phyloP scores from a whole-genome alignment of 345 rosid species.

The Nephelium lappaceum region DNA sequence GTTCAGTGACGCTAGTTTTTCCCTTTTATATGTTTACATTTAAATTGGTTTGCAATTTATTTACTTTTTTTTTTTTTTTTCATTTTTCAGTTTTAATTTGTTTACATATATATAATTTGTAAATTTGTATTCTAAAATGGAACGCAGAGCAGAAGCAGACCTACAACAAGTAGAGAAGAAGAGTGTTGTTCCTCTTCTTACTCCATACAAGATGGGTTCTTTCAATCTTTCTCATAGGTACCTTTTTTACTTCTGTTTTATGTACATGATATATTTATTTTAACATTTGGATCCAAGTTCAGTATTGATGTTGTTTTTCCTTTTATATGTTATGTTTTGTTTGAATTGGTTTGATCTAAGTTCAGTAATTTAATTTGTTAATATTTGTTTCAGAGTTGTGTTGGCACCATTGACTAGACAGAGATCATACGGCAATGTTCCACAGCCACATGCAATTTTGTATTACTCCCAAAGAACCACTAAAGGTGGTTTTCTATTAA shows the following conservation, averaged over 20 bases:
- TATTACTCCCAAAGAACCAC: conserved; percentile 74
- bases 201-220: background rate
- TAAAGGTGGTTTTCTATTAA: conserved; percentile 59
- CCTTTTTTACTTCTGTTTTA: background rate
- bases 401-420: conserved; percentile 66
- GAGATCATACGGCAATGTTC: conserved; percentile 58
- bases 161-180: background rate
- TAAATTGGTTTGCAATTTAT: too few relatives aligned
- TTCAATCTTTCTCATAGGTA: background rate
- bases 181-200: conserved; percentile 4
- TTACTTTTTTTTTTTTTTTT: too few relatives aligned
- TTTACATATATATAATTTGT: too few relatives aligned
- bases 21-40: too few relatives aligned
- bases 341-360: too few relatives aligned
- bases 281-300: too few relatives aligned
- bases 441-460: conserved; percentile 73
- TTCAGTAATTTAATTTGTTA: too few relatives aligned
- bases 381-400: conserved; percentile 47
- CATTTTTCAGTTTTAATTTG: background rate
- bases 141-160: background rate
- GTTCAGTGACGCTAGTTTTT: too few relatives aligned
- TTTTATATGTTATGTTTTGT: too few relatives aligned
- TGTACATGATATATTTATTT: too few relatives aligned
- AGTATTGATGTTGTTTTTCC: too few relatives aligned
- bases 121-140: background rate